phyloP scores from a whole-genome alignment of 1,284 basidiomycete species.

The Trichosporon coremiiforme region DNA sequence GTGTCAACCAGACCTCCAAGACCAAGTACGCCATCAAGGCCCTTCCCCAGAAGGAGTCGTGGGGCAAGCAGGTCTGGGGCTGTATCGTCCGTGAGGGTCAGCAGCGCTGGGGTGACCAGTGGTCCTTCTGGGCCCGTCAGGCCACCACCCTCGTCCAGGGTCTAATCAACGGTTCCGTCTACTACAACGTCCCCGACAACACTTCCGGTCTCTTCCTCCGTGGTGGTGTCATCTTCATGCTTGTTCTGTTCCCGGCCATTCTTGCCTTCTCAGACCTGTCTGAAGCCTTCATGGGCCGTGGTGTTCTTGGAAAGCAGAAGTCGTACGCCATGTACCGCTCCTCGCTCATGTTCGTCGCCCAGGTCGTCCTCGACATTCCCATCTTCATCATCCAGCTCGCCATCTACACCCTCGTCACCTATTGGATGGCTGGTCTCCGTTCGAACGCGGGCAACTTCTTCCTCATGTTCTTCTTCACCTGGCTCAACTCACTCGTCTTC shows the following conservation, averaged over 20 bases:
- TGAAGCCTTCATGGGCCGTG: slow-evolving; percentile 69
- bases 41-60: slow-evolving; percentile 39
- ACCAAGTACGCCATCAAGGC: slow-evolving; percentile 26
- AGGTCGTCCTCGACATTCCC: slow-evolving; percentile 64
- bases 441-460: slow-evolving; percentile 49
- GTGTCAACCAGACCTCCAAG: slow-evolving; percentile 38
- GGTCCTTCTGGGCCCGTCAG: slow-evolving; percentile 45
- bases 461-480: slow-evolving; percentile 45
- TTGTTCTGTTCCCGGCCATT: slow-evolving; percentile 58
- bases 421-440: slow-evolving; percentile 47
- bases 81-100: slow-evolving; percentile 49
- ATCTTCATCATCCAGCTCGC: slow-evolving; percentile 55
- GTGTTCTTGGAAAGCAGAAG: slow-evolving; percentile 65
- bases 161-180: slow-evolving; percentile 69
- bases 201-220: slow-evolving; percentile 69
- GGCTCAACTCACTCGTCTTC: slow-evolving; percentile 38
- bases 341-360: slow-evolving; percentile 61
- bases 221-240: slow-evolving; percentile 66
- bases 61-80: slow-evolving; percentile 45
- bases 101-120: slow-evolving; percentile 48
- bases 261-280: slow-evolving; percentile 68
- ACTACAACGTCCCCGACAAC: slow-evolving; percentile 64
- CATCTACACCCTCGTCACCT: slow-evolving; percentile 55
- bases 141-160: slow-evolving; percentile 44
- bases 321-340: slow-evolving; percentile 57